phyloP scores from a whole-genome alignment of 2,329 filamentous ascomycete species.

The Pseudopithomyces chartarum region DNA sequence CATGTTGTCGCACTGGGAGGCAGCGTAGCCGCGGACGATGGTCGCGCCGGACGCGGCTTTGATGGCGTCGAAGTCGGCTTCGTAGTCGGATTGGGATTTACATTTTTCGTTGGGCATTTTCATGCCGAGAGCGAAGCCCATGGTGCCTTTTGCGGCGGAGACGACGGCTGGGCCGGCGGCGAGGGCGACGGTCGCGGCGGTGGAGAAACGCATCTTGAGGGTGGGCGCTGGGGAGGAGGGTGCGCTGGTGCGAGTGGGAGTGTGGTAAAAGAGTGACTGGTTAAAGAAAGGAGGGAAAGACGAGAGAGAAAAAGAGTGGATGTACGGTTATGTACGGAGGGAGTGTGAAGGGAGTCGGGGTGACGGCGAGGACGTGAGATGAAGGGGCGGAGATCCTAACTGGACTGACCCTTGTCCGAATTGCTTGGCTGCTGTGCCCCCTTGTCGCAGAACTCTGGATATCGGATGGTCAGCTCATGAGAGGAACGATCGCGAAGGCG shows the following conservation, averaged over 20 bases:
- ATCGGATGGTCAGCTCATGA: not conserved
- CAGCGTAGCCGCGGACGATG: constrained; percentile 70
- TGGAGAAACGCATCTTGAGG: constrained; percentile 45
- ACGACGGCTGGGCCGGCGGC: constrained; percentile 53
- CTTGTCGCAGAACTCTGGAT: constrained; percentile 3
- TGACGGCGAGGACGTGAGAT: constrained; percentile 21
- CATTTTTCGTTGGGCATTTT: constrained; percentile 64
- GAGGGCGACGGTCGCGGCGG: constrained; percentile 36
- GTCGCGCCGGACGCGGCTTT: constrained; percentile 55
- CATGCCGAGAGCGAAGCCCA: constrained; percentile 71
- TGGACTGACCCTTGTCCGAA: constrained; percentile 1
- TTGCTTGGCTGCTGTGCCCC: not conserved
- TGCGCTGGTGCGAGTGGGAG: not conserved
- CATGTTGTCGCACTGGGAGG: constrained; percentile 65
- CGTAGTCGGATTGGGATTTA: constrained; percentile 67
- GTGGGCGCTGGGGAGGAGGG: not conserved
- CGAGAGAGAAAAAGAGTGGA: constrained; percentile 25
- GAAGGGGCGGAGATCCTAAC: constrained; percentile 29
- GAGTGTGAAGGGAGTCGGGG: constrained; percentile 16
- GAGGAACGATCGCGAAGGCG: too few species aligned
- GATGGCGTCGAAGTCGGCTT: constrained; percentile 68
- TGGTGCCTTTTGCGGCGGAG: constrained; percentile 56
- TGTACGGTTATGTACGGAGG: constrained; percentile 27
- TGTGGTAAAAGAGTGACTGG: constrained; percentile 13
- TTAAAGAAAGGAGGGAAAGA: constrained; percentile 14